Evolutionary conservation across 345 rosid genomes (phyloP).

Genomic region (Trapa incisa): DNA sequence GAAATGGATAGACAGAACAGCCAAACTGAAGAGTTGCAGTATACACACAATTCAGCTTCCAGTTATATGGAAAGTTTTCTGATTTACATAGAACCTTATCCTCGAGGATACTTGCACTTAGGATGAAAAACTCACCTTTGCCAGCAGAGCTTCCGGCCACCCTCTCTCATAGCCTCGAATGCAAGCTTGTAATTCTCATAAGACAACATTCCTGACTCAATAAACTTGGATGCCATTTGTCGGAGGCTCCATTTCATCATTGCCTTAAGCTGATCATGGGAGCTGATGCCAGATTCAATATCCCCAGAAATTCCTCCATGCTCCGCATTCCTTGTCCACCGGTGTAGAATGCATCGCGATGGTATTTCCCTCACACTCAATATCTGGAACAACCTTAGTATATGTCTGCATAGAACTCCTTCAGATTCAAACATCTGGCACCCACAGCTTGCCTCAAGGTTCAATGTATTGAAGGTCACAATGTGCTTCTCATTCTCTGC

Average conservation of each 20-base stretch:
- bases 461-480: conserved; percentile 54
- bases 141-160: conserved; percentile 67
- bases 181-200: conserved; percentile 32
- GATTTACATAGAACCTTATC: not conserved
- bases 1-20: not conserved
- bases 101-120: not conserved
- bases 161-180: conserved; percentile 68
- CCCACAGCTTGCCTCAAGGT: conserved; percentile 58
- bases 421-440: conserved; percentile 90
- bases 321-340: conserved; percentile 84
- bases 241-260: conserved; percentile 83
- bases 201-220: conserved; percentile 31
- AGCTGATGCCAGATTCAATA: conserved; percentile 43
- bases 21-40: not conserved
- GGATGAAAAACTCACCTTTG: conserved; percentile 25
- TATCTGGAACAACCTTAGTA: conserved; percentile 59
- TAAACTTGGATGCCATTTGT: conserved; percentile 65
- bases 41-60: not conserved
- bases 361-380: conserved; percentile 67
- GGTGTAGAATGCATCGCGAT: conserved; percentile 49
- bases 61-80: not conserved
- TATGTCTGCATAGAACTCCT: conserved; percentile 79
- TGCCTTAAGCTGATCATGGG: conserved; percentile 56
- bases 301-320: conserved; percentile 47
- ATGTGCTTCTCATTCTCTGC: conserved; percentile 53